phyloP scores from a whole-genome alignment of 495 filamentous ascomycete species.

The Aspergillus homomorphus region DNA sequence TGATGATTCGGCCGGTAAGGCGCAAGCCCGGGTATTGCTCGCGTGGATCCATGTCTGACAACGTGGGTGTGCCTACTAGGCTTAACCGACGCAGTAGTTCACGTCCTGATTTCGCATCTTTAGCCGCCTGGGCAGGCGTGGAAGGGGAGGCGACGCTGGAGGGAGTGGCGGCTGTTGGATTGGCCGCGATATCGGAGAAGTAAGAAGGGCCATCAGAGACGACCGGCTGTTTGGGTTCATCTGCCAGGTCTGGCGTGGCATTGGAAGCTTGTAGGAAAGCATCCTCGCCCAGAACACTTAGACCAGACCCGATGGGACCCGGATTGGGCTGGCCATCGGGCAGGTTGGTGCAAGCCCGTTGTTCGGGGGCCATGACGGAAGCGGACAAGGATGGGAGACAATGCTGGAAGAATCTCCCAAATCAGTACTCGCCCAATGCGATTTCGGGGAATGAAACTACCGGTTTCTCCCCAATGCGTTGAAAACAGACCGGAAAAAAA shows the following conservation, averaged over 20 bases:
- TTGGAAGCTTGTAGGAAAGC: conserved; percentile 29
- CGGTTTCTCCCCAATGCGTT: neutral
- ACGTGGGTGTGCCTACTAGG: conserved; percentile 39
- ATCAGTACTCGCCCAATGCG: neutral
- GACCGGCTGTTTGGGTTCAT: conserved; percentile 20
- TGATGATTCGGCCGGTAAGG: conserved; percentile 80
- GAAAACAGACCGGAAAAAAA: neutral
- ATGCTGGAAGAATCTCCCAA: neutral
- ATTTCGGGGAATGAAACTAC: neutral
- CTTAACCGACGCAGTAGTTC: conserved; percentile 66
- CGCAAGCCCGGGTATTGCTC: conserved; percentile 62
- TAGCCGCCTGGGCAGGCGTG: conserved; percentile 44
- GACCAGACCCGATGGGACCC: conserved; percentile 33
- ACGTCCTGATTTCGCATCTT: conserved; percentile 51
- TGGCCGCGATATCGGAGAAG: conserved; percentile 32
- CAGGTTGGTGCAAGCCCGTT: conserved; percentile 27
- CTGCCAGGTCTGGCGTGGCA: conserved; percentile 27
- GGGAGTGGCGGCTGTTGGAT: conserved; percentile 13
- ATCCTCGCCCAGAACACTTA: conserved; percentile 33
- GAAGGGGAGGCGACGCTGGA: conserved; percentile 28
- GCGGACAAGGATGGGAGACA: neutral
- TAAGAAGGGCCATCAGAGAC: conserved; percentile 28
- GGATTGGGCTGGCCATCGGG: conserved; percentile 37
- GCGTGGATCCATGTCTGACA: conserved; percentile 56
- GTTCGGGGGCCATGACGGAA: conserved; percentile 33